A percentile compares a stretch with the other conserved stretches of the same genome.
Conservation (phyloP, 306 rosid genomes). For the Gastrolobium villosum region DNA sequence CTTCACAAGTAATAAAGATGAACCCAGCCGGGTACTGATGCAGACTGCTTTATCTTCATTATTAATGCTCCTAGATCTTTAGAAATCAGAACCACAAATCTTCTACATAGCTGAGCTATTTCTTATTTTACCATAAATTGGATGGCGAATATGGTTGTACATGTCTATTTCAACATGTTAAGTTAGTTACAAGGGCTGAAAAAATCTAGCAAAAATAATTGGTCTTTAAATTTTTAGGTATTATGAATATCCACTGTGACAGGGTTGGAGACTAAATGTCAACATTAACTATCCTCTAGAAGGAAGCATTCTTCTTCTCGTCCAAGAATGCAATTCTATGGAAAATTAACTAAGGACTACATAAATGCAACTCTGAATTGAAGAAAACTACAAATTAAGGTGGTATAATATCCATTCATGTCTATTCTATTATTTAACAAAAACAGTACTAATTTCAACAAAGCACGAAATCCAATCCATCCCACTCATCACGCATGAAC, state of each 20-base stretch:
- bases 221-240: neutral
- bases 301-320: conserved; percentile 8
- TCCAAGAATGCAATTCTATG: no score
- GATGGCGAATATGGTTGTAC: neutral
- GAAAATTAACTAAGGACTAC: neutral
- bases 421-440: conserved; percentile 37
- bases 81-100: neutral
- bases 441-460: conserved; percentile 34
- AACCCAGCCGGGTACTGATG: no score
- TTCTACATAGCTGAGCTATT: neutral
- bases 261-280: neutral
- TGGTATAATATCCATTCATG: neutral
- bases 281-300: neutral
- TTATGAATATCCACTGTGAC: neutral
- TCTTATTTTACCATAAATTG: conserved; percentile 13
- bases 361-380: conserved; percentile 8
- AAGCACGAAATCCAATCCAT: conserved; percentile 25
- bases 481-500: neutral
- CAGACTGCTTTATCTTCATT: no score
- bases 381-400: neutral
- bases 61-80: neutral
- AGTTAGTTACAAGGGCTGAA: neutral
- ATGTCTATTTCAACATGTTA: neutral
- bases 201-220: neutral
- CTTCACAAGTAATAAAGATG: no score